Base-by-base conservation (phyloP, 2,329 filamentous ascomycete species). In the Fusarium proliferatum region DNA sequence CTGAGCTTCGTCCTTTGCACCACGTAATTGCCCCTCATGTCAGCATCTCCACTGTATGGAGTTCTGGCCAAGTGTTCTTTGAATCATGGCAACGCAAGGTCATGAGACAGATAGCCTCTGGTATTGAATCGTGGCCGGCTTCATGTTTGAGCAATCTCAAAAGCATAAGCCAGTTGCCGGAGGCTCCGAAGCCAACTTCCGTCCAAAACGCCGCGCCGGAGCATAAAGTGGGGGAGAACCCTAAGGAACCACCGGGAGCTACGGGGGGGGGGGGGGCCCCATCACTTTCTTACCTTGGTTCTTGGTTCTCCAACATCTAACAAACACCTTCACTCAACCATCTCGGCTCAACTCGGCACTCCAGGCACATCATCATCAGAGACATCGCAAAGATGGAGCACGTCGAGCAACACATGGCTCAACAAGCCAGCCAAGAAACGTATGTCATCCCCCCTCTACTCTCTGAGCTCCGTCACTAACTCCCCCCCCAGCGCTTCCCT, bases 391-490 rank as follows among this genome's bases (percentile, higher is more conserved):
- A 41, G 36, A 90, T 90, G 88, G 88, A 90, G 64, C 88, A 90
- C 84, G 85, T 89, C 76, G 84, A 88, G 78, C 85, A 88, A 69
- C 86, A 87, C 71, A 84, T 89, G 77, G 85, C 84, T 75, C 85
- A 89, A 69, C 85, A 88, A 79, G 88, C 86, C 71, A 83, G 81
- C 61, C 83, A 85, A 75, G 85, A 83, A 78, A 85, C 85, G 80
- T 52, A 80, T 39, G 81, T 67, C 41, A 39, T 58, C 39, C 28
- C 21, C 28, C 51, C 43, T 46, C 30, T 33, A 19, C 19, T 42
- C 26, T 46, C 34, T 17, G 45, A n/a, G 5, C 46, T 19, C 43
- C 15, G 17, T 34, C 30, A 28, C 55, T 56, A 28, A 61, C 68
- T 61, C 33, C 41, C 33, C 12, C 16, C 51, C 34, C 74, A 86